Evolutionary conservation across 1,139 yeast species (phyloP), one percentile per base, ranked within the genome.

Genomic region (Candida tetrigidarum): DNA sequence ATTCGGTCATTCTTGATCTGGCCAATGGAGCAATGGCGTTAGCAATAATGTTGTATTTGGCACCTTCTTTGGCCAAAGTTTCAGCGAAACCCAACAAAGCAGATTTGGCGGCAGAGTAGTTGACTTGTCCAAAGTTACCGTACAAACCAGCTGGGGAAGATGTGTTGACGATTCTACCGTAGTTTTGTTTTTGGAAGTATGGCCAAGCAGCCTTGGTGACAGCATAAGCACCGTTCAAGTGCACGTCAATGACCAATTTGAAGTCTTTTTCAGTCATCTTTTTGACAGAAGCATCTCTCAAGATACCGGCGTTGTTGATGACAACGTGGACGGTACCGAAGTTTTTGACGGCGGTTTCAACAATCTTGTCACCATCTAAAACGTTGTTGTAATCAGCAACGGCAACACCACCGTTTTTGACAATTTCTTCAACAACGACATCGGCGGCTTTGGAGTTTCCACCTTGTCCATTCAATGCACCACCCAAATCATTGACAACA

Each of bases 51-150:
- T 91, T 91, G 73, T 87, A 83, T 64, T 79, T 89, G 48, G 64
- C 80, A 55, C 99, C 99, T 69, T 93, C 99, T 71, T 90, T 91
- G 34, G 98, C 96, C 58, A 92, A 79, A 25, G 98, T 90, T 69
- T 93, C 97, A 41, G 96, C 86, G 60, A 93, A 83, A 16, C 97
- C 97, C 49, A 92, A 87, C 47, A 91, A 75, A 20, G 90, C 98
- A 52, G 88, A 73, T 69, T 93, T 93, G 37, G 97, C 98, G 36
- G 97, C 95, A 2, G 97, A 84, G 71, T 93, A 93, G 73, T 93
- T 93, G 40, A 97, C 83, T 69, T 93, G 99, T 45, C 99, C 99
- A 69, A 91, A 93, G 73, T 91, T 91, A 55, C 99, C 99, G 64
- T 87, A 93, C 54, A 93, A 76, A 30, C 98, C 98, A 40, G 98